Evolutionary conservation across 169 alveolate genomes (phyloP).

Genomic region (Blepharisma undulans): DNA sequence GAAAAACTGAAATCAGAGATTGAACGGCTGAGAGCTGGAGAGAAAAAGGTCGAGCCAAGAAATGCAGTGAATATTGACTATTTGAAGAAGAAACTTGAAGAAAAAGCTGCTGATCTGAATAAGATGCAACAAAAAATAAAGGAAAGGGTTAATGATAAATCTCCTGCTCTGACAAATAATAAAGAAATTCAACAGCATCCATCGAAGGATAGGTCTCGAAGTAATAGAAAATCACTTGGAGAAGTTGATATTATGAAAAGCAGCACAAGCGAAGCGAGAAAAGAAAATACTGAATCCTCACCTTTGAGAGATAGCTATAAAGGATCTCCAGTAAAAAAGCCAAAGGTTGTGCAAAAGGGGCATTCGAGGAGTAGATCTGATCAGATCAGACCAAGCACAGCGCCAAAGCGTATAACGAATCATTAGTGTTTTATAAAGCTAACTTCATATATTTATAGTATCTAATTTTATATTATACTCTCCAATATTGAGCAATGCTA

Average conservation of each 20-base stretch:
- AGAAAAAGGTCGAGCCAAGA: not conserved
- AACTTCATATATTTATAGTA: not conserved
- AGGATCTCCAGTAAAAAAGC: not conserved
- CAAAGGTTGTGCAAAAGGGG: not conserved
- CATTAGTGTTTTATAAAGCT: not conserved
- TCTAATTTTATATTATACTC: too few relatives aligned
- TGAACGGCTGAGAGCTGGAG: not conserved
- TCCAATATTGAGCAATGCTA: too few relatives aligned
- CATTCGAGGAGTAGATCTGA: not conserved
- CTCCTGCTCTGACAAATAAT: not conserved
- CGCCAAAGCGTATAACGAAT: not conserved
- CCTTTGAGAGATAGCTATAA: not conserved
- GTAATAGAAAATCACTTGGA: not conserved
- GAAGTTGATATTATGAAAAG: constrained; percentile 4
- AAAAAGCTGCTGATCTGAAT: constrained; percentile 8
- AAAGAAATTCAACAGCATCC: not conserved
- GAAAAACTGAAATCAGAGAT: not conserved
- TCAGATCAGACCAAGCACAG: not conserved
- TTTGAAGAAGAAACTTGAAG: constrained; percentile 26
- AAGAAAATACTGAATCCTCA: not conserved
- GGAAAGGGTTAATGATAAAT: not conserved
- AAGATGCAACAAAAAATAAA: constrained; percentile 10
- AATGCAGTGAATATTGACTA: not conserved
- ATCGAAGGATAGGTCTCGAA: not conserved
- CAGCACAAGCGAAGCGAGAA: not conserved